A percentile compares a stretch with the other conserved stretches of the same genome.
These are phyloP conservation scores for Plantago major DNA, from an alignment of 257 asterid species.

Conservation along the genomic window DNA sequence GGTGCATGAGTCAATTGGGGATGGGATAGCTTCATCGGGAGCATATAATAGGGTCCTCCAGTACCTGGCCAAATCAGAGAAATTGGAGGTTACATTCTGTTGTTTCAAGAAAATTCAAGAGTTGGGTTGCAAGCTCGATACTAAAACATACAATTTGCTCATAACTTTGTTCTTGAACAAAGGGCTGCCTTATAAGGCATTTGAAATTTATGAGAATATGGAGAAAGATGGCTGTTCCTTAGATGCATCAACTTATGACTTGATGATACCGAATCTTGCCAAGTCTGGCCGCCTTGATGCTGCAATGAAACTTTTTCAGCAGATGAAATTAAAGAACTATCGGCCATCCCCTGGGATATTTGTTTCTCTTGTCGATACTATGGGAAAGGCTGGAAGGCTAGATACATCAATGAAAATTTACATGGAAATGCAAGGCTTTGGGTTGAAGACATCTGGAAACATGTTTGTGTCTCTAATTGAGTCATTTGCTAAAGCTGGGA, in stretches of 20 bases:
- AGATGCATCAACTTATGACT: constrained; percentile 78
- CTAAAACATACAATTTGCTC: constrained; percentile 68
- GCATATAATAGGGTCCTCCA: constrained; percentile 87
- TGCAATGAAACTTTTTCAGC: constrained; percentile 52
- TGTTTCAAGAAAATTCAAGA: constrained; percentile 92
- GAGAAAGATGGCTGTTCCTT: constrained; percentile 55
- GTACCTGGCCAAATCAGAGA: constrained; percentile 84
- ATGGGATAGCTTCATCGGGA: constrained; percentile 35
- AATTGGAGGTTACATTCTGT: constrained; percentile 87
- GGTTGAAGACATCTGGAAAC: constrained; percentile 80
- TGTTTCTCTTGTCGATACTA: constrained; percentile 45
- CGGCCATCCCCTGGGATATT: constrained; percentile 45
- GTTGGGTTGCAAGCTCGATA: constrained; percentile 62
- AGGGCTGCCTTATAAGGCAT: constrained; percentile 89
- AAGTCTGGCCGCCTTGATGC: constrained; percentile 91
- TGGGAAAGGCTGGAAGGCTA: constrained; percentile 83
- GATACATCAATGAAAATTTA: constrained; percentile 84
- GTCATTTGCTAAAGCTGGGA: constrained; percentile 90
- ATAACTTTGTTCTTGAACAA: constrained; percentile 71
- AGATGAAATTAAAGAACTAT: constrained; percentile 44
- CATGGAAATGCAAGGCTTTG: constrained; percentile 86
- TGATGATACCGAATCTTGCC: constrained; percentile 87
- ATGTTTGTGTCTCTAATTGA: constrained; percentile 81
- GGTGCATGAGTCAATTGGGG: constrained; percentile 57
- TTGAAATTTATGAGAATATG: constrained; percentile 80